phyloP scores from a whole-genome alignment of 306 rosid genomes.

The Carpinus fangiana region DNA sequence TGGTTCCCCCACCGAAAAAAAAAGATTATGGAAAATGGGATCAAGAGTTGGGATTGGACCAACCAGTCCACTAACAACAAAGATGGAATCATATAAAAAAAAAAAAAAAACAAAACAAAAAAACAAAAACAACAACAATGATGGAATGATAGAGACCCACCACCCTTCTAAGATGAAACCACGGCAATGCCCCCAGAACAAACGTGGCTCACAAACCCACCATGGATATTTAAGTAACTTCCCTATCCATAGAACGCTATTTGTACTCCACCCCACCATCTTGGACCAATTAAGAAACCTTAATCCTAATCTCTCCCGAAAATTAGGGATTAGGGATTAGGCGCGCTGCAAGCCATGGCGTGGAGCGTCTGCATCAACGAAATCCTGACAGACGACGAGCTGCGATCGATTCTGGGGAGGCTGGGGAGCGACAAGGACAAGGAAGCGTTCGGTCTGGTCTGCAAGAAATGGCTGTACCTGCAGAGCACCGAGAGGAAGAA shows the following conservation, averaged over 20 bases:
- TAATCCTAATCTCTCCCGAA: constrained; percentile 21
- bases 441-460: constrained; percentile 80
- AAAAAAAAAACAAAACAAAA: too few relatives aligned
- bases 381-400: constrained; percentile 72
- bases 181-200: background rate
- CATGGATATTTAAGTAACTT: background rate
- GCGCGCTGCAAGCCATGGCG: constrained; percentile 11
- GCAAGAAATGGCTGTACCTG: constrained; percentile 85
- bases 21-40: too few relatives aligned
- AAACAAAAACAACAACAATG: too few relatives aligned
- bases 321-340: constrained; percentile 23
- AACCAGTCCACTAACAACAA: too few relatives aligned
- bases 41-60: too few relatives aligned
- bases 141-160: background rate
- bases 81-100: too few relatives aligned
- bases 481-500: constrained; percentile 93
- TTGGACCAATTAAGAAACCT: background rate
- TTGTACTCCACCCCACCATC: background rate
- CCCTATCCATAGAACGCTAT: background rate
- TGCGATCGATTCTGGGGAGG: constrained; percentile 64
- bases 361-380: constrained; percentile 57
- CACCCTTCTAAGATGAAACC: background rate
- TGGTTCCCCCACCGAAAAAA: too few relatives aligned
- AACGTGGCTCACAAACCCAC: background rate
- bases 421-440: constrained; percentile 67